Evolutionary conservation across 169 alveolate species (phyloP), one percentile per base, ranked within the genome.

Genomic region (Cryptosporidium meleagridis): DNA sequence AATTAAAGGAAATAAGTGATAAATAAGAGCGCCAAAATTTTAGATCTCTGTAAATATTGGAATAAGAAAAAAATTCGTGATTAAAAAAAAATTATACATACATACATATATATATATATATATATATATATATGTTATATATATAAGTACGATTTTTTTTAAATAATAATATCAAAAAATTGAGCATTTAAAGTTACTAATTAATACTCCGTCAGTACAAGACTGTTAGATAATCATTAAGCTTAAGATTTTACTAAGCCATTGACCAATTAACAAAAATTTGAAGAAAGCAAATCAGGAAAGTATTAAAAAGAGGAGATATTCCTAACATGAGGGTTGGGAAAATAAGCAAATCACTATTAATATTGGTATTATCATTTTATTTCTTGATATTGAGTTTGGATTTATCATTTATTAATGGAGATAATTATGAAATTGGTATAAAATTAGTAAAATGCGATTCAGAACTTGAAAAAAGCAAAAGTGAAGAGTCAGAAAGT

Each of bases 21-120:
- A 51, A 71, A n/a, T 12, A 18, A 44, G 23, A 41, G 85, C 69
- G 69, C 69, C 69, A 55, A 71, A 44, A 51, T 31, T 69, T 69
- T 71, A 71, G 85, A 71, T 71, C 85, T 71, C 61, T 69, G 35
- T 31, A 41, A 35, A 35, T 69, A 35, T n/a, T 16, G 35, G 35
- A 35, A 33, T 39, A 21, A 69, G 2, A 69, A 9, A 69, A 69
- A 37, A 69, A 23, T 23, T 69, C 18, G 51, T 39, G 51, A 37
- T 69, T 69, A 16, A n/a, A 69, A 21, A 37, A 12, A 69, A 41
- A 68, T n/a, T 1, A 29, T 29, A 29, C 2, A 67, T 67, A 26
- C 8, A 16, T 31, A 16, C 0, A 69, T 39, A 41, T 41, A 39
- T 41, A 8, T n/a, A n/a, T n/a, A n/a, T n/a, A n/a, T n/a, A n/a